phyloP scores from a whole-genome alignment of 306 rosid genomes.

The Inga oerstediana region DNA sequence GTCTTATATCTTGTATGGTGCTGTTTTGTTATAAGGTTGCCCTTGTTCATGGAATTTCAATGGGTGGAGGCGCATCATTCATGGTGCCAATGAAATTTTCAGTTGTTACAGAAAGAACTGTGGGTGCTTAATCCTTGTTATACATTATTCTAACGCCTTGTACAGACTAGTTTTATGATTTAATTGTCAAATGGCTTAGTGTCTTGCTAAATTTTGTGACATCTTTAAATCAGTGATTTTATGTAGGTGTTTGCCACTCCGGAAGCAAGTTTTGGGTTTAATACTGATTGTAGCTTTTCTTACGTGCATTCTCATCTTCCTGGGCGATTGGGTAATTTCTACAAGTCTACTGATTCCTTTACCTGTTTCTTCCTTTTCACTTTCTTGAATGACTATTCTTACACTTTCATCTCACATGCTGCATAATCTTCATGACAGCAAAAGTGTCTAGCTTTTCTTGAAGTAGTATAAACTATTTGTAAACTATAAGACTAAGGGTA shows the following conservation, averaged over 20 bases:
- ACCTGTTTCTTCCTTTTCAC: neutral
- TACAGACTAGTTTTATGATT: neutral
- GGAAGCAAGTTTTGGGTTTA: constrained; percentile 93
- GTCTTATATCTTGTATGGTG: constrained; percentile 15
- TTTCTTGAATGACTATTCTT: neutral
- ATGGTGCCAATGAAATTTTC: constrained; percentile 92
- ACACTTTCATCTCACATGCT: neutral
- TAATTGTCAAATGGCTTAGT: constrained; percentile 9
- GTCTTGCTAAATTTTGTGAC: constrained; percentile 22
- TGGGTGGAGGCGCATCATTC: constrained; percentile 97
- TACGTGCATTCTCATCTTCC: constrained; percentile 81
- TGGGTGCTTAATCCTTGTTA: constrained; percentile 45
- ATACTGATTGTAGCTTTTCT: constrained; percentile 94
- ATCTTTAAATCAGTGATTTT: constrained; percentile 30
- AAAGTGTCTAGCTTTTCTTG: neutral
- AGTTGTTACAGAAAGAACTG: constrained; percentile 88
- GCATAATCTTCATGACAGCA: constrained; percentile 2
- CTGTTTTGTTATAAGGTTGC: constrained; percentile 62
- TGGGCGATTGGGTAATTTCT: constrained; percentile 71
- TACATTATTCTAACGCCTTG: constrained; percentile 15
- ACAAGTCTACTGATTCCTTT: neutral
- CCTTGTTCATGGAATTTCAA: constrained; percentile 85
- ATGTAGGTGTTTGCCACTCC: constrained; percentile 87
- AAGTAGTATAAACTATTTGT: neutral
- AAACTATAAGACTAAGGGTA: neutral